Base-by-base conservation (phyloP, 257 asterid genomes). In the Prunella vulgaris region DNA sequence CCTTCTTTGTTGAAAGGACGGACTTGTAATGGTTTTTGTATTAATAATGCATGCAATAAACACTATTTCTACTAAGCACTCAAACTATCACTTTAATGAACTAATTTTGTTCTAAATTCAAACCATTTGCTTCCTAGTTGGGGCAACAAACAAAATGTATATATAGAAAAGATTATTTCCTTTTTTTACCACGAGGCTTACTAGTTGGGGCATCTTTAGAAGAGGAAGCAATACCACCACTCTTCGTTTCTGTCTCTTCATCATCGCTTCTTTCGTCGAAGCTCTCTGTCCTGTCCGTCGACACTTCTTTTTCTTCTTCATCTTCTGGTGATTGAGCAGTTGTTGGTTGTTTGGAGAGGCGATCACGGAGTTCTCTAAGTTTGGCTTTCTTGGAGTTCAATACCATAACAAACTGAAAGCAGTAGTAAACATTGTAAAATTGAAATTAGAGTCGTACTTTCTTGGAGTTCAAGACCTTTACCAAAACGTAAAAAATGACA, bases 381-480 rank as follows among this genome's bases (percentile, higher is more conserved):
- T 93, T 88, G 13, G 85, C 83, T 82, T 93, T 93, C 85, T 93
- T 93, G 68, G 96, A 79, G 79, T 87, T 93, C 83, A 93, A 72
- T 25, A 93, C 87, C 32, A 66, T 83, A 57, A 86, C 83, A 79
- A 93, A 90, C 98, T 93, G 86, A 64, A 83, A 76, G 33, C 52
- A 51, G 20, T 5, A 46, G 53, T 10, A 56, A 17, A 54, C 13
- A 42, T 67, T 49, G 13, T 30, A 46, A 32, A 46, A n/a, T 46
- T 15, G 9, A 46, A 40, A 40, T 40, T 40, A 10, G 66, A 56
- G 20, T 52, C 3, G 48, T 10, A n/a, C n/a, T n/a, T n/a, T n/a
- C n/a, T n/a, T n/a, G n/a, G n/a, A n/a, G n/a, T n/a, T n/a, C n/a
- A n/a, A n/a, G 28, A 40, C 48, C 1, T 40, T 40, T 3, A 40